These are phyloP conservation scores for Leccinellum luteum DNA, from an alignment of 768 basidiomycete species.

Conservation along the genomic window DNA sequence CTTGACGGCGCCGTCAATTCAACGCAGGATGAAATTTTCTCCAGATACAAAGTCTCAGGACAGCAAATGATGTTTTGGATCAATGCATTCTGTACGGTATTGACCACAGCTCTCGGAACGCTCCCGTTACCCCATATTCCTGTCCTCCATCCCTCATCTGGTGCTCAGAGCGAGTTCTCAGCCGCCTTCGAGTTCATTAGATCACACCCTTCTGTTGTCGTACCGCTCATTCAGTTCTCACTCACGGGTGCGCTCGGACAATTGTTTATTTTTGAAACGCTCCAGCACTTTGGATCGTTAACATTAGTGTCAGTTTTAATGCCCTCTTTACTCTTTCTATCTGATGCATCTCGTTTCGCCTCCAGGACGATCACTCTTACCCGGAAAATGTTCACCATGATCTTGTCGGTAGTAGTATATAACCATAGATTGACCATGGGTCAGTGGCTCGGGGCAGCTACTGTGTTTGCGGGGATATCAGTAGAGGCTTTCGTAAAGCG, in stretches of 20 bases:
- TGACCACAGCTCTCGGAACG: slow-evolving; percentile 66
- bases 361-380: slow-evolving; percentile 90
- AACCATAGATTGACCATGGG: slow-evolving; percentile 79
- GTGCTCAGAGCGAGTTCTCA: slow-evolving; percentile 59
- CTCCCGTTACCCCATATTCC: slow-evolving; percentile 81
- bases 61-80: slow-evolving; percentile 99
- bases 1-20: slow-evolving; percentile 94
- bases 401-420: slow-evolving; percentile 90
- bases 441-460: slow-evolving; percentile 90
- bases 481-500: slow-evolving; percentile 91
- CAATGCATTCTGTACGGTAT: slow-evolving; percentile 77
- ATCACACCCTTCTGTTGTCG: slow-evolving; percentile 69
- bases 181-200: slow-evolving; percentile 72
- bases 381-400: slow-evolving; percentile 96
- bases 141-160: slow-evolving; percentile 68
- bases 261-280: slow-evolving; percentile 95
- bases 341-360: slow-evolving; percentile 4
- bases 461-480: slow-evolving; percentile 95
- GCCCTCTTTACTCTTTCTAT: background rate
- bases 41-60: slow-evolving; percentile 67
- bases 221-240: slow-evolving; percentile 80
- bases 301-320: slow-evolving; percentile 72
- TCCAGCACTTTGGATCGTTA: slow-evolving; percentile 87
- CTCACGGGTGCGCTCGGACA: slow-evolving; percentile 93
- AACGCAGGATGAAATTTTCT: slow-evolving; percentile 96